Base-by-base conservation (phyloP, 139 green algal genomes). In the Haematococcus lacustris region DNA sequence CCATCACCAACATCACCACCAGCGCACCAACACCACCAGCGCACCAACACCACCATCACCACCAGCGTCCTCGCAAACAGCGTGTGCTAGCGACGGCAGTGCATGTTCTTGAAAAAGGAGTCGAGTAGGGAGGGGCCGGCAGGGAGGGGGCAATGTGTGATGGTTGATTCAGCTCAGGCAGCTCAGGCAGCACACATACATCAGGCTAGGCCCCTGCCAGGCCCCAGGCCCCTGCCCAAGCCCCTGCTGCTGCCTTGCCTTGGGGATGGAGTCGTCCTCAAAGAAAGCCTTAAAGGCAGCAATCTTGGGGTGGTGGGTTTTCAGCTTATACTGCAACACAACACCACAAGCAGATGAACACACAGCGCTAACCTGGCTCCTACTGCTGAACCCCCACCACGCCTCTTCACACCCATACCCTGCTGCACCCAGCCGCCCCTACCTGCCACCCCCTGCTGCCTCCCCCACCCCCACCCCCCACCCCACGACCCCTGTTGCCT, bases 211-310 rank as follows among this genome's bases (percentile, higher is more conserved):
- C n/a, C n/a, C n/a, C n/a, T n/a, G n/a, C n/a, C n/a, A n/a, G n/a
- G n/a, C n/a, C n/a, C n/a, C n/a, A n/a, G n/a, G n/a, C n/a, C n/a
- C n/a, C n/a, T n/a, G n/a, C n/a, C n/a, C n/a, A n/a, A n/a, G n/a
- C n/a, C n/a, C n/a, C n/a, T n/a, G n/a, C n/a, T n/a, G n/a, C n/a
- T n/a, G n/a, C n/a, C n/a, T n/a, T n/a, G n/a, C 76, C 82, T 97
- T 97, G 47, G 85, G 80, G 57, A 90, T 79, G 39, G 38, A 43
- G 0, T 39, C 25, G 43, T 89, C 82, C 60, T 91, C 87, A n/a
- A 96, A 95, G 74, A 97, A 98, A 26, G 63, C 59, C 33, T 77
- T 82, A 78, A 98, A 97, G 23, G 73, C 82, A 2, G 84, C 76
- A 30, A 94, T 63, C 13, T 97, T 89, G 38, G 78, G 74, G 25